Base-by-base conservation (phyloP, 108 stramenopile species). In the Nitzschia sp. region DNA sequence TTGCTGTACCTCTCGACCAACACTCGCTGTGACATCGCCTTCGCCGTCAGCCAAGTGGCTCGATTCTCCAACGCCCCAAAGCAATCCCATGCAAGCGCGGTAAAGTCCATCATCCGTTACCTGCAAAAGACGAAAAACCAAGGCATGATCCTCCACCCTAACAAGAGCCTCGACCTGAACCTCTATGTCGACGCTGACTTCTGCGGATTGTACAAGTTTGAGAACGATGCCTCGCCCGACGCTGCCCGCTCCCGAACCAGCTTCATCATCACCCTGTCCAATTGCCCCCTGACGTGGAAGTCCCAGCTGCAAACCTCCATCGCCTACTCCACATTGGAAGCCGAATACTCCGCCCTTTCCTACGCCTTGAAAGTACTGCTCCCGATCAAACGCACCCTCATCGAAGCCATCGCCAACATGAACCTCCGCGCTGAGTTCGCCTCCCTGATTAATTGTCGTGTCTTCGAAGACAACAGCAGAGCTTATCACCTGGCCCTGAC, bases 181-280 rank as follows among this genome's bases (percentile, higher is more conserved):
- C 68, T 51, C 13, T 85, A 63, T 36, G 67, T 65, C 21, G 80
- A 85, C 54, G 78, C 81, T 24, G 78, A 85, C 58, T 83, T 82
- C 73, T 70, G 76, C 35, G 77, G 84, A 4, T 55, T 81, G 17
- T 81, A n/a, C 17, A 9, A 3, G 3, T 15, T 11, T 35, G 60
- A 62, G n/a, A 70, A 76, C 38, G 54, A 51, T 19, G 5, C 42
- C 5, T 30, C 64, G 27, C 70, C 75, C 0, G 64, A 34, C 2
- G 2, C 66, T 36, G 79, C 46, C 11, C 27, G 49, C n/a, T 74
- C 67, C 13, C 31, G 79, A 3, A 71, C 74, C 34, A 70, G 80
- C 21, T 76, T 45, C 33, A 48, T 75, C 4, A 78, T 82, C 64
- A 26, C 3, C 6, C 38, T 73, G 0, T 47, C 48, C 8, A 59